A percentile compares a stretch with the other conserved stretches of the same genome.
Evolutionary conservation across 345 rosid genomes (phyloP).

Genomic region (Eutrema japonicum): DNA sequence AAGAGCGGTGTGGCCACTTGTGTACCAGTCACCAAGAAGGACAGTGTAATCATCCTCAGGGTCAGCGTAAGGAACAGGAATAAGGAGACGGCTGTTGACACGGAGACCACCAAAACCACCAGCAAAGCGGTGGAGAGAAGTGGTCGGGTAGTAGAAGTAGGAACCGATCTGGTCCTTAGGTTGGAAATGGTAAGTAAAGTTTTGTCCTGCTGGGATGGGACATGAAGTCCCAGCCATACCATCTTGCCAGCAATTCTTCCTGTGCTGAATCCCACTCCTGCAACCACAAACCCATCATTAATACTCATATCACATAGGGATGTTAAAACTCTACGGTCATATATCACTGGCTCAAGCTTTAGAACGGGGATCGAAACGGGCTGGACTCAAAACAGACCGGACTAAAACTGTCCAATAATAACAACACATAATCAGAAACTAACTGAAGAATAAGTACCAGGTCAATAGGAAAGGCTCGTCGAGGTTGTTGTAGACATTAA

Average conservation of each 20-base stretch:
- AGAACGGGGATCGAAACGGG: no score
- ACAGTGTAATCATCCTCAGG: slow-evolving; percentile 66
- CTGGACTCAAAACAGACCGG: no score
- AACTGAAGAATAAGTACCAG: slow-evolving; percentile 15
- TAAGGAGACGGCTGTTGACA: slow-evolving; percentile 64
- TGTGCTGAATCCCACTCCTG: slow-evolving; percentile 81
- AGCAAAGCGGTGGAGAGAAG: slow-evolving; percentile 55
- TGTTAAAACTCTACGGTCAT: background rate
- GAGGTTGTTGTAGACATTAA: slow-evolving; percentile 76
- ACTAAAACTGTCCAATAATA: no score
- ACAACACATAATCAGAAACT: background rate
- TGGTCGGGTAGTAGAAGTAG: slow-evolving; percentile 66
- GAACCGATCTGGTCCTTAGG: slow-evolving; percentile 87
- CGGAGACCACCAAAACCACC: slow-evolving; percentile 80
- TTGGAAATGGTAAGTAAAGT: slow-evolving; percentile 76
- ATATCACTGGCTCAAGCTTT: no score
- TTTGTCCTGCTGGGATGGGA: slow-evolving; percentile 67
- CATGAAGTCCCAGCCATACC: slow-evolving; percentile 69
- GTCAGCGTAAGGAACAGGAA: slow-evolving; percentile 67
- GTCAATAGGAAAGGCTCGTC: slow-evolving; percentile 63
- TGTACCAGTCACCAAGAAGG: slow-evolving; percentile 61
- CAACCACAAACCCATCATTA: slow-evolving; percentile 16
- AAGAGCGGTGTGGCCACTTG: slow-evolving; percentile 51
- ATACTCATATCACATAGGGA: background rate
- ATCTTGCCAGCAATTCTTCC: slow-evolving; percentile 84